Evolutionary conservation across 2,329 filamentous ascomycete species (phyloP).

Genomic region (Colletotrichum chlorophyti): DNA sequence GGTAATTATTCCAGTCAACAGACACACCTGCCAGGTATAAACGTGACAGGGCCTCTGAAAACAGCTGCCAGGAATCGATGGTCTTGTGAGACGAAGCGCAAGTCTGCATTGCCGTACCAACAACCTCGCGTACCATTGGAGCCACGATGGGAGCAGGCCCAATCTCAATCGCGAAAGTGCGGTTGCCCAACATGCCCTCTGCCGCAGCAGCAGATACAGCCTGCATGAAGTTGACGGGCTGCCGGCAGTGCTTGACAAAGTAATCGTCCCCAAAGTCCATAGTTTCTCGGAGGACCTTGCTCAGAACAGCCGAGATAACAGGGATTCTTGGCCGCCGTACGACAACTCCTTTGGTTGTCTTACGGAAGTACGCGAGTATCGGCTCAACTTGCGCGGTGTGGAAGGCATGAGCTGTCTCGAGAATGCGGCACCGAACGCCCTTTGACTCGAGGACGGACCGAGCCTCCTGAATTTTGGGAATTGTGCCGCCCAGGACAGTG

Average conservation of each 20-base stretch:
- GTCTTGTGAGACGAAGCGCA: slow-evolving; percentile 68
- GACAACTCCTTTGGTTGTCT: slow-evolving; percentile 43
- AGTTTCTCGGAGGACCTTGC: slow-evolving; percentile 55
- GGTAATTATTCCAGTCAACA: slow-evolving; percentile 75
- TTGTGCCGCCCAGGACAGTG: slow-evolving; percentile 67
- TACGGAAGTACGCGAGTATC: slow-evolving; percentile 64
- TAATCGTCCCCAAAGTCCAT: slow-evolving; percentile 61
- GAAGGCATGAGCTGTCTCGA: slow-evolving; percentile 60
- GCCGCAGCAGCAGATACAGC: slow-evolving; percentile 63
- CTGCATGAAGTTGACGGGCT: slow-evolving; percentile 69
- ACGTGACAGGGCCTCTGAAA: slow-evolving; percentile 61
- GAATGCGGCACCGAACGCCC: slow-evolving; percentile 49
- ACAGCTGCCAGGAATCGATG: slow-evolving; percentile 70
- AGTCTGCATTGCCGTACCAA: slow-evolving; percentile 57
- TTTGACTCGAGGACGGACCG: slow-evolving; percentile 40
- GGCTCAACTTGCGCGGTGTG: slow-evolving; percentile 60
- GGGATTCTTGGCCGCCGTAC: slow-evolving; percentile 58
- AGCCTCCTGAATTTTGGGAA: slow-evolving; percentile 49
- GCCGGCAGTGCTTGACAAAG: slow-evolving; percentile 64
- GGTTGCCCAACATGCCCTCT: slow-evolving; percentile 59
- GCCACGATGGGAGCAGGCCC: slow-evolving; percentile 73
- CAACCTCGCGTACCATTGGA: slow-evolving; percentile 66
- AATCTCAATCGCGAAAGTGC: slow-evolving; percentile 72
- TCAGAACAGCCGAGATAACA: slow-evolving; percentile 71
- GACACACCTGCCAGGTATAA: slow-evolving; percentile 67